Evolutionary conservation across 352 stramenopile species (phyloP), one percentile per base, ranked within the genome.

Genomic region (Globisporangium carolinianum): DNA sequence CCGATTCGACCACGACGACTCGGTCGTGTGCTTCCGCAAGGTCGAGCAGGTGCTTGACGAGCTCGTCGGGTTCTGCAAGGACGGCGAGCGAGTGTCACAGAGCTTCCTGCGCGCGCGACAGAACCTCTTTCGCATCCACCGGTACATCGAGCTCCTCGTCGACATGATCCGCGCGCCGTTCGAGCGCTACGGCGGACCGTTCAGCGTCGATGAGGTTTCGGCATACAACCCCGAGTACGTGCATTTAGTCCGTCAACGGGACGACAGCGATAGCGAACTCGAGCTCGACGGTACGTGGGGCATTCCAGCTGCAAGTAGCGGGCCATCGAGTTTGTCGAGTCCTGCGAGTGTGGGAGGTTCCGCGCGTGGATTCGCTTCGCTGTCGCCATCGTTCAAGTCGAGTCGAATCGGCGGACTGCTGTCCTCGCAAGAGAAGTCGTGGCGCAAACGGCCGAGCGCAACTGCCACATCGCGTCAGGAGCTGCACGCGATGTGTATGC

Each of bases 101-200:
- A 58, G 59, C 4, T 60, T 73, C 18, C 55, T 78, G 37, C 68
- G 65, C 58, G 61, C 53, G 15, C 73, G 78, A 0, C 78, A 87
- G 38, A 72, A 66, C 51, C 66, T 89, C 35, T 85, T 89, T 41
- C 68, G 72, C 11, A 75, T 62, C 12, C 75, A 91, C 46, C 61
- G 67, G 8, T 91, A 81, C 51, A 83, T 91, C 24, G 78, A 86
- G 10, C 17, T 89, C 1, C 59, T 91, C 10, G 60, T 88, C 47
- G 63, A 73, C 43, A 84, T 89, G 68, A 74, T 86, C 37, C 85
- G 86, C 55, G 71, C 76, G 32, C 76, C 80, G 7, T 87, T 91
- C 58, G 53, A 72, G 51, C 61, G 56, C 4, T 89, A 80, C 48
- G 76, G 78, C 11, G 80, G 80, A 3, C 80, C 78, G 17, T 87